These are phyloP conservation scores for Hortaea werneckii DNA, from an alignment of 2,329 filamentous ascomycete species.

Conservation along the genomic window DNA sequence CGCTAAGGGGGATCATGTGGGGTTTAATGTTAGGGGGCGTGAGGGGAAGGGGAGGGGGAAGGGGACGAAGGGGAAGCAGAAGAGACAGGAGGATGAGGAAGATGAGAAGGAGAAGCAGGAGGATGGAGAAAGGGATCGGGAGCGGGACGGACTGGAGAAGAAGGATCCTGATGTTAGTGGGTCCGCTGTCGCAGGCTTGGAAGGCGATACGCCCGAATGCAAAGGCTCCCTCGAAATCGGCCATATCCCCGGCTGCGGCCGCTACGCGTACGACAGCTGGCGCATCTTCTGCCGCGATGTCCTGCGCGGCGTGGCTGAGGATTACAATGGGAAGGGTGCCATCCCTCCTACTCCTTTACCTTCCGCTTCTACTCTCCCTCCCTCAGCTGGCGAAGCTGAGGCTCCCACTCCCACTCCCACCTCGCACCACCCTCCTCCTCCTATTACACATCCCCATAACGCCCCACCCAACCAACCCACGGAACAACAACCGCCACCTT, in stretches of 20 bases:
- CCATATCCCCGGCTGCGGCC: constrained; percentile 65
- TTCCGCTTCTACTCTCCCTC: no score
- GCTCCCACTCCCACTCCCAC: no score
- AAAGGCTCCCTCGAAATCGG: constrained; percentile 69
- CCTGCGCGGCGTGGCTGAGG: constrained; percentile 53
- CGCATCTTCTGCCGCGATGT: constrained; percentile 84
- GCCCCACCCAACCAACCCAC: no score
- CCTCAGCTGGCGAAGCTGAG: no score
- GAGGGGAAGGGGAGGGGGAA: no score
- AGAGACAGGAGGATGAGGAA: constrained; percentile 32
- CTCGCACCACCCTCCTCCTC: no score
- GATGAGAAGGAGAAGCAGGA: no score
- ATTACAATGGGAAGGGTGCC: constrained; percentile 53
- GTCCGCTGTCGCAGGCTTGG: background rate
- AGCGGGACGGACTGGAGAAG: no score
- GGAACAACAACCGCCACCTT: no score
- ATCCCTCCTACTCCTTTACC: background rate
- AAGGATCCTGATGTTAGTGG: background rate
- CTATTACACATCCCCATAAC: no score
- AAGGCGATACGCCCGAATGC: constrained; percentile 30
- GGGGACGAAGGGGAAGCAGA: constrained; percentile 15
- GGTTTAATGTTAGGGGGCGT: background rate
- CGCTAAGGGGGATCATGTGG: constrained; percentile 3
- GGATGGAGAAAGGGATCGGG: no score
- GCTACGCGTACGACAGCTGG: constrained; percentile 83